These are phyloP conservation scores for Podaxis mareebaensis DNA, from an alignment of 768 basidiomycete genomes.

Conservation along the genomic window DNA sequence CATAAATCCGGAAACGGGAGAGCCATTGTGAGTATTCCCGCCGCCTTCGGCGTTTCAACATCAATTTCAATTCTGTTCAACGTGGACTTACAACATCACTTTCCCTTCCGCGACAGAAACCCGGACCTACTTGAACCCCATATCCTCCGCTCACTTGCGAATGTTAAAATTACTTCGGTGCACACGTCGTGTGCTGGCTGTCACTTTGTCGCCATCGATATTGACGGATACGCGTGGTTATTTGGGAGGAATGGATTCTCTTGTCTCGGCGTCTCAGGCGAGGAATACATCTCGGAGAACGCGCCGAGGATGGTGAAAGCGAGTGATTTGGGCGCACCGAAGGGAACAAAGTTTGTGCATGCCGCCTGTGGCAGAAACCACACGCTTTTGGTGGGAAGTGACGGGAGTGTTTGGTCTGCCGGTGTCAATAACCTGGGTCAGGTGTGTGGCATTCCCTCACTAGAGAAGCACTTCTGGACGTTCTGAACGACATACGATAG, in stretches of 20 bases:
- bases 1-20: constrained; percentile 41
- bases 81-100: constrained; percentile 8
- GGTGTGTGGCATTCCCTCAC: constrained; percentile 43
- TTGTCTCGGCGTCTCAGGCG: constrained; percentile 60
- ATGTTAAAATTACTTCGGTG: constrained; percentile 70
- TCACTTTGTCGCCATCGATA: constrained; percentile 74
- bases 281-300: constrained; percentile 71
- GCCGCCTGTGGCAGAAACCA: constrained; percentile 87
- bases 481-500: constrained; percentile 32
- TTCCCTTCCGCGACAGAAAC: constrained; percentile 34
- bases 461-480: not conserved
- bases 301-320: constrained; percentile 65
- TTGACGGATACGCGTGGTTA: constrained; percentile 82
- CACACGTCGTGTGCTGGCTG: constrained; percentile 78
- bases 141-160: constrained; percentile 85
- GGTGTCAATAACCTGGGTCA: constrained; percentile 83
- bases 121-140: constrained; percentile 88
- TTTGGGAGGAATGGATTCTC: constrained; percentile 82
- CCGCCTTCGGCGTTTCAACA: constrained; percentile 15
- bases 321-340: constrained; percentile 57
- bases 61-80: constrained; percentile 12
- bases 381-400: constrained; percentile 77
- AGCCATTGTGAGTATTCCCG: constrained; percentile 33
- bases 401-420: constrained; percentile 81
- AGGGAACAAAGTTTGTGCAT: constrained; percentile 65